A percentile compares a stretch with the other conserved stretches of the same genome.
phyloP scores from a whole-genome alignment of 148 eudicot species.

The Rhododendron mucronatum region DNA sequence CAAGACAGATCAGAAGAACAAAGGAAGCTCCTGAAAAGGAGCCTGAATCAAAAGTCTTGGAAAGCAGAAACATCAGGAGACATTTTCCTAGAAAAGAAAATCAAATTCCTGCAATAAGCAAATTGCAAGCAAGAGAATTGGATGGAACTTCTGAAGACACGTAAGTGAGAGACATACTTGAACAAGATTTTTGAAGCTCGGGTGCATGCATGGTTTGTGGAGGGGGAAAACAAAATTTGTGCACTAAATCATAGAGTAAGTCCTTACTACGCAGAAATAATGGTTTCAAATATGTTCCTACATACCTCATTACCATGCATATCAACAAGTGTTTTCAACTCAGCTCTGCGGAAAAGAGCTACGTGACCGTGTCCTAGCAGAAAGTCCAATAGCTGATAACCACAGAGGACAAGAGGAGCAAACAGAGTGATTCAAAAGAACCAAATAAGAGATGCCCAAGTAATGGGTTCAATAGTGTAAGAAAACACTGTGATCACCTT shows the following conservation, averaged over 20 bases:
- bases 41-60: not conserved
- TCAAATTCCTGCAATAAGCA: not conserved
- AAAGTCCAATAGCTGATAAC: constrained; percentile 59
- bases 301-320: constrained; percentile 59
- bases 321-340: constrained; percentile 59
- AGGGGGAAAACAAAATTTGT: not conserved
- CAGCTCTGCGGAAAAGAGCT: constrained; percentile 60
- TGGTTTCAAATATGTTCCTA: not conserved
- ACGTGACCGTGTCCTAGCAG: constrained; percentile 46
- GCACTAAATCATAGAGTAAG: not conserved
- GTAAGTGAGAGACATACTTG: not conserved
- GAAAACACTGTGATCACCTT: constrained; percentile 45
- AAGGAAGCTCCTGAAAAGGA: not conserved
- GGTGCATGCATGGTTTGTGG: not conserved
- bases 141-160: not conserved
- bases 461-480: not conserved
- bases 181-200: not conserved
- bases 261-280: not conserved
- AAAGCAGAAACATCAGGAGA: not conserved
- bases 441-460: not conserved
- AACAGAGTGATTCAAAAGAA: constrained; percentile 2
- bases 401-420: constrained; percentile 12
- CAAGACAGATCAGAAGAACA: not conserved
- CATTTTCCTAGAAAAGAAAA: not conserved
- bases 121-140: not conserved